phyloP scores from a whole-genome alignment of 495 filamentous ascomycete species.

The Penicillium macrosclerotiorum region DNA sequence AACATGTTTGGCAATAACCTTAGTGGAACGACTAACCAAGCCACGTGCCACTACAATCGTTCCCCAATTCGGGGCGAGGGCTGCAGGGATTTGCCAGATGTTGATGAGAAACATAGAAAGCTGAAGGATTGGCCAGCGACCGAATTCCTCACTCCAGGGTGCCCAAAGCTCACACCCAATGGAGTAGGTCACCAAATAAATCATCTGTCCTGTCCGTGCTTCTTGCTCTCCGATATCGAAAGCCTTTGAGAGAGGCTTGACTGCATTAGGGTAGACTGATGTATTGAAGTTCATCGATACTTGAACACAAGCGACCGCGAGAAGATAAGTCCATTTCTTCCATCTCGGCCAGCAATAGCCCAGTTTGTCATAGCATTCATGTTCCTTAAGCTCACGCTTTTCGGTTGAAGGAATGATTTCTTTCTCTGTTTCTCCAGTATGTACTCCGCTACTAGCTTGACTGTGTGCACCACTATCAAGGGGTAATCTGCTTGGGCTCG shows the following conservation, averaged over 20 bases:
- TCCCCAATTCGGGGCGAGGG: constrained; percentile 65
- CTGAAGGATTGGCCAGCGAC: constrained; percentile 69
- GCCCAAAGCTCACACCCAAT: constrained; percentile 82
- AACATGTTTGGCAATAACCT: not conserved
- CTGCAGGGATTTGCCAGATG: constrained; percentile 69
- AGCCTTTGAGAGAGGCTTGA: constrained; percentile 55
- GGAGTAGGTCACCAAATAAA: constrained; percentile 71
- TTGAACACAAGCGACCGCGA: constrained; percentile 69
- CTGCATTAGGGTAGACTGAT: constrained; percentile 35
- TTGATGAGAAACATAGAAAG: constrained; percentile 68
- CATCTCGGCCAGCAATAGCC: constrained; percentile 59
- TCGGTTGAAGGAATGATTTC: constrained; percentile 25
- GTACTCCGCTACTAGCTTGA: not conserved
- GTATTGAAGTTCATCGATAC: constrained; percentile 74
- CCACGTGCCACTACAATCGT: constrained; percentile 61
- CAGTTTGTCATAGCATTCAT: constrained; percentile 62
- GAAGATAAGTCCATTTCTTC: constrained; percentile 76
- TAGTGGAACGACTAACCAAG: constrained; percentile 35
- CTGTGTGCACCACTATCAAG: not conserved
- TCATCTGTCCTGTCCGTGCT: constrained; percentile 61
- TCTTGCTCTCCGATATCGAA: constrained; percentile 62
- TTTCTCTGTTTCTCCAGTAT: not conserved
- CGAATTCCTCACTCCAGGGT: constrained; percentile 75
- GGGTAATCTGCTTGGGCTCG: not conserved
- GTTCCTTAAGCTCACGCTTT: constrained; percentile 61